Evolutionary conservation across 176 grass and related monocot genomes (phyloP).

Genomic region (Aegilops bicornis): DNA sequence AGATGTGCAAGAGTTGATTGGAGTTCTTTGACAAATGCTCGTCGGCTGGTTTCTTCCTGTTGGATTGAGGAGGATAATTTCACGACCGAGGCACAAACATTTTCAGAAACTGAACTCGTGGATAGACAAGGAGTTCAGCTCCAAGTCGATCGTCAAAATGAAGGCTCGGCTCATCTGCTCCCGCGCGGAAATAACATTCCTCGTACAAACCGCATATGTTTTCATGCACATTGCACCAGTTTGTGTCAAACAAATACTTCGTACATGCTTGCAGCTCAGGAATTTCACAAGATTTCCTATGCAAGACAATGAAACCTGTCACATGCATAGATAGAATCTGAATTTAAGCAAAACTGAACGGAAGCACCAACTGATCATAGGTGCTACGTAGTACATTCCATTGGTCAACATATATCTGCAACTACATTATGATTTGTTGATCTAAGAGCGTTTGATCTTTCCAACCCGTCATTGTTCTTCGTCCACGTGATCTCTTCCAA

Average conservation of each 20-base stretch:
- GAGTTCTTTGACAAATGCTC: too few species aligned
- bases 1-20: too few species aligned
- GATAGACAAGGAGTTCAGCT: too few species aligned
- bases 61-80: too few species aligned
- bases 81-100: too few species aligned
- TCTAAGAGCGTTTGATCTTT: background rate
- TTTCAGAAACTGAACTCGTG: too few species aligned
- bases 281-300: background rate
- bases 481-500: background rate
- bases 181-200: too few species aligned
- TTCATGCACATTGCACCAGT: background rate
- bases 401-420: background rate
- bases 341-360: background rate
- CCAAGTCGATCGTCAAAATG: too few species aligned
- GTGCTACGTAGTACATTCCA: background rate
- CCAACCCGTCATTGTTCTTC: background rate
- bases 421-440: background rate
- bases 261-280: background rate
- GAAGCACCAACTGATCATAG: background rate
- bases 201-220: background rate
- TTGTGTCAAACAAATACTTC: background rate
- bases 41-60: too few species aligned
- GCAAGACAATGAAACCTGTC: background rate
- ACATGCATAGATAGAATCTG: background rate
- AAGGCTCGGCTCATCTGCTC: too few species aligned